These are phyloP conservation scores for Sporothrix dimorphospora DNA, from an alignment of 2,329 filamentous ascomycete species.

Conservation along the genomic window DNA sequence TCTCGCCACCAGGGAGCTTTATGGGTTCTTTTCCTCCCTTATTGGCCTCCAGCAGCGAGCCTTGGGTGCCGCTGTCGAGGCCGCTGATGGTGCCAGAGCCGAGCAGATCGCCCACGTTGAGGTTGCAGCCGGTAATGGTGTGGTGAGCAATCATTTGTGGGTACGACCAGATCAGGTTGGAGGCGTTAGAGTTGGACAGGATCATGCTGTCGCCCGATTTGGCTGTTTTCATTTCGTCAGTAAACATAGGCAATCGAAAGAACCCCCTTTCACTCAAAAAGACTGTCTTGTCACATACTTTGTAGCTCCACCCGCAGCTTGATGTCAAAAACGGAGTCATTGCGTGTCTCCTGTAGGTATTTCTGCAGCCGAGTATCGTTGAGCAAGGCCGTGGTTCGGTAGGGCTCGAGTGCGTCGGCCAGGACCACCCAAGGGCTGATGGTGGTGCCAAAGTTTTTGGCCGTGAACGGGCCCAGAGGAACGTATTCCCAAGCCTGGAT, in stretches of 20 bases:
- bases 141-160: slow-evolving; percentile 85
- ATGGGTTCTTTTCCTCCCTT: too few relatives aligned
- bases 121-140: slow-evolving; percentile 73
- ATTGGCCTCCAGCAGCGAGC: slow-evolving; percentile 52
- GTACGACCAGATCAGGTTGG: slow-evolving; percentile 74
- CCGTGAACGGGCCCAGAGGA: slow-evolving; percentile 79
- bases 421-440: slow-evolving; percentile 81
- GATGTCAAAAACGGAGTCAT: too few relatives aligned
- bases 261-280: too few relatives aligned
- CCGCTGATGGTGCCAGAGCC: slow-evolving; percentile 76
- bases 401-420: slow-evolving; percentile 71
- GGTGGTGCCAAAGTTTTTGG: slow-evolving; percentile 80
- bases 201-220: too few relatives aligned
- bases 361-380: too few relatives aligned
- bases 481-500: slow-evolving; percentile 86
- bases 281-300: too few relatives aligned
- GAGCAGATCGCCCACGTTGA: slow-evolving; percentile 74
- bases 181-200: slow-evolving; percentile 66
- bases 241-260: too few relatives aligned
- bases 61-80: slow-evolving; percentile 42
- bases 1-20: too few relatives aligned
- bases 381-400: slow-evolving; percentile 39
- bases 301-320: too few relatives aligned
- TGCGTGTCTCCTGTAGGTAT: too few relatives aligned
- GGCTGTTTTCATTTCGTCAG: too few relatives aligned